A percentile compares a stretch with the other conserved stretches of the same genome.
Evolutionary conservation across 306 rosid species (phyloP).

Genomic region (Citrullus colocynthis): DNA sequence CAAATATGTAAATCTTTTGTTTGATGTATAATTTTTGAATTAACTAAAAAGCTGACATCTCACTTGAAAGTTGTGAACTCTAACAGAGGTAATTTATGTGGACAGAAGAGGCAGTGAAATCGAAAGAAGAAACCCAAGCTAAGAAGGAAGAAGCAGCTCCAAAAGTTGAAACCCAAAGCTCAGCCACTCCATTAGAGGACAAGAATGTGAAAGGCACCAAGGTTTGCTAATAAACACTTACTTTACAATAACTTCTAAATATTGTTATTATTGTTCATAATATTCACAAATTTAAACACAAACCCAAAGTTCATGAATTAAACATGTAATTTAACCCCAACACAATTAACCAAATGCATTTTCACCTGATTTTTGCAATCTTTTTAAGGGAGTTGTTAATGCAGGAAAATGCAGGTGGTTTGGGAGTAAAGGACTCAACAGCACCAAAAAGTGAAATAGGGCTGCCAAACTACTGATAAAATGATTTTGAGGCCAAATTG

Average conservation of each 20-base stretch:
- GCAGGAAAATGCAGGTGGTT: slow-evolving; percentile 3
- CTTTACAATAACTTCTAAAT: background rate
- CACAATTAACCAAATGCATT: too few species aligned
- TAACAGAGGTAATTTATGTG: background rate
- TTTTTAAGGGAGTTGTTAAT: background rate
- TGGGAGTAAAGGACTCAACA: background rate
- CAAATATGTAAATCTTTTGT: too few species aligned
- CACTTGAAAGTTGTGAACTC: too few species aligned
- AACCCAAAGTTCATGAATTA: too few species aligned
- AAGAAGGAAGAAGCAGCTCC: background rate
- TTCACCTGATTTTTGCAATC: too few species aligned
- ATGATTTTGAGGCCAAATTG: background rate
- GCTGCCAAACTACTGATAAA: background rate
- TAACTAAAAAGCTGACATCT: too few species aligned
- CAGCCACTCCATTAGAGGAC: background rate
- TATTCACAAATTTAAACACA: too few species aligned
- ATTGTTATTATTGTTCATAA: background rate
- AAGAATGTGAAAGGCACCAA: background rate
- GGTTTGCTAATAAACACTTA: background rate
- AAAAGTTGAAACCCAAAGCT: background rate
- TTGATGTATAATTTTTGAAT: too few species aligned
- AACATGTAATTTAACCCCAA: too few species aligned
- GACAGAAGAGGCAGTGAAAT: background rate
- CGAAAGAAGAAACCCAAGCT: background rate
- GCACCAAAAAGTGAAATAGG: background rate